Evolutionary conservation across 73 alveolate genomes (phyloP).

Genomic region (Durusdinium trenchii): DNA sequence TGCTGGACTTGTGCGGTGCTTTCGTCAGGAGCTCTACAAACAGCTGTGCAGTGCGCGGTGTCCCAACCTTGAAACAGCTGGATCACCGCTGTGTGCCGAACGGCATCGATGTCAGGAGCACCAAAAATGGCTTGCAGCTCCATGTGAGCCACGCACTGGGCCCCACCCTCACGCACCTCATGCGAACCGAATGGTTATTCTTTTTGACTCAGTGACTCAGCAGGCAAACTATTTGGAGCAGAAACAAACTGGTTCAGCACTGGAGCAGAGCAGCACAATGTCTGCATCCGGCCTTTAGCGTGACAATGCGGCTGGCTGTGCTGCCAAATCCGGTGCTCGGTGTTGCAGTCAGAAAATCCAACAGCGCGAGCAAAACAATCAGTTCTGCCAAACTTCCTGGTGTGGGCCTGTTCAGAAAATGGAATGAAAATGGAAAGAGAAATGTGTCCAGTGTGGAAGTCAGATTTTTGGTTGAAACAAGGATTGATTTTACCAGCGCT

Average conservation of each 20-base stretch:
- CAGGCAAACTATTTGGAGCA: background rate
- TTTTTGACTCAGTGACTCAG: background rate
- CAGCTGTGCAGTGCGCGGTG: too few relatives aligned
- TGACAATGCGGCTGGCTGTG: slow-evolving; percentile 65
- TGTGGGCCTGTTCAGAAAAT: slow-evolving; percentile 40
- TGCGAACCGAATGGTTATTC: background rate
- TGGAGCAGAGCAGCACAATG: background rate
- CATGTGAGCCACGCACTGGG: slow-evolving; percentile 42
- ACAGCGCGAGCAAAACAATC: slow-evolving; percentile 49
- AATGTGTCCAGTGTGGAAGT: too few relatives aligned
- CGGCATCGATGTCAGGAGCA: slow-evolving; percentile 43
- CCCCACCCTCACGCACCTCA: slow-evolving; percentile 66
- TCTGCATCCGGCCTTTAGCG: slow-evolving; percentile 10
- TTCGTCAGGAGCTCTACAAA: too few relatives aligned
- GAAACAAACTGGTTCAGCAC: background rate
- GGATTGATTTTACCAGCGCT: too few relatives aligned
- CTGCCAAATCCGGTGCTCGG: slow-evolving; percentile 1
- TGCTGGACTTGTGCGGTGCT: too few relatives aligned
- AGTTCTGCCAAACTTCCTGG: slow-evolving; percentile 50
- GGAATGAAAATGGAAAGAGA: too few relatives aligned
- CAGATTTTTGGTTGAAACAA: too few relatives aligned
- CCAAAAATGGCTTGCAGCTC: slow-evolving; percentile 69
- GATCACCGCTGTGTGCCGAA: slow-evolving; percentile 63
- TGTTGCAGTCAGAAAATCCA: slow-evolving; percentile 51
- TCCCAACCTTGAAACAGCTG: slow-evolving; percentile 43